Percentiles rank a stretch among this genome's conserved stretches.
phyloP scores from a whole-genome alignment of 2,329 filamentous ascomycete species.

The Colletotrichum siamense region DNA sequence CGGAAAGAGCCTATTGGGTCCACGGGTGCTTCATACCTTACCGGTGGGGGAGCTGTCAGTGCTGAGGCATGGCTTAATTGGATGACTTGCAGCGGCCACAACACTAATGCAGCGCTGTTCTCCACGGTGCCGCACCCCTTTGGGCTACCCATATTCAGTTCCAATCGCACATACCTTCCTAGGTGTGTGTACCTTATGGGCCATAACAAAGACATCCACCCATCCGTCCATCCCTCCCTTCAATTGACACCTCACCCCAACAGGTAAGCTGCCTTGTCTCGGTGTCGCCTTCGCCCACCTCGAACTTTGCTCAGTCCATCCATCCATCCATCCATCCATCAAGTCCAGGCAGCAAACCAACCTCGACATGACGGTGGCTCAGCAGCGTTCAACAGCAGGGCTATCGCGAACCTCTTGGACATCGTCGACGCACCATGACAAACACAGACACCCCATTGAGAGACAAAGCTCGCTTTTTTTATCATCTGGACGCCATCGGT shows the following conservation, averaged over 20 bases:
- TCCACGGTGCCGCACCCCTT: not conserved
- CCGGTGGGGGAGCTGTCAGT: constrained; percentile 5
- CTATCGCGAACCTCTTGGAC: not conserved
- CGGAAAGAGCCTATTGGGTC: not conserved
- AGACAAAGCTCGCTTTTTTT: constrained; percentile 54
- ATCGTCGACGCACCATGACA: constrained; percentile 24
- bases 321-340: not conserved
- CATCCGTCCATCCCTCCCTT: not conserved
- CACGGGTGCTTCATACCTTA: not conserved
- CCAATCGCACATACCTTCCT: not conserved
- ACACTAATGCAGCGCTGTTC: constrained; percentile 8
- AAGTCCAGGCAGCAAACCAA: not conserved
- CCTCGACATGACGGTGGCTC: constrained; percentile 7
- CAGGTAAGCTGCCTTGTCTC: not conserved
- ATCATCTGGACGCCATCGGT: constrained; percentile 38
- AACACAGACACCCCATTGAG: constrained; percentile 27
- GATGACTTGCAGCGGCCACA: constrained; percentile 14
- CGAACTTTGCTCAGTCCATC: not conserved
- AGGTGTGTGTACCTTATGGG: not conserved
- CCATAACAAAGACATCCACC: not conserved
- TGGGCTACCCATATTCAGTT: not conserved
- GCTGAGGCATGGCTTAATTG: constrained; percentile 5
- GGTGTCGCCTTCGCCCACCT: not conserved
- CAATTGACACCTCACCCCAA: not conserved
- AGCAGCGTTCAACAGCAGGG: not conserved